phyloP scores from a whole-genome alignment of 2,329 filamentous ascomycete genomes.

The Stromatinia cepivora region DNA sequence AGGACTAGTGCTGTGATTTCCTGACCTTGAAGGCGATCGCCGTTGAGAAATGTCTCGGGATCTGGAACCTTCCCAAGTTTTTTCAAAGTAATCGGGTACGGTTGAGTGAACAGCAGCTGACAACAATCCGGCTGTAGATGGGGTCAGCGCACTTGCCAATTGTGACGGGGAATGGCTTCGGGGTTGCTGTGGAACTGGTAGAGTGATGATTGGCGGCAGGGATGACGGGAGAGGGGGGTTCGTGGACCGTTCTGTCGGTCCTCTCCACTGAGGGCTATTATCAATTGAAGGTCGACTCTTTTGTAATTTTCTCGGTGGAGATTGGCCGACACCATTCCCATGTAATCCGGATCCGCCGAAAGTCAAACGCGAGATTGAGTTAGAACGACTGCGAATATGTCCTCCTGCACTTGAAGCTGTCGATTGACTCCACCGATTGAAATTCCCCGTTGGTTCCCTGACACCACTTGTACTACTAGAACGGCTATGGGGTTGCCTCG shows the following conservation, averaged over 20 bases:
- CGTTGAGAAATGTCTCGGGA: slow-evolving; percentile 33
- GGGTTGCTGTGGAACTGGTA: slow-evolving; percentile 33
- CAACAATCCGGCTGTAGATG: slow-evolving; percentile 40
- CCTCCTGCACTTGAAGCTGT: slow-evolving; percentile 50
- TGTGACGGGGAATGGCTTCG: slow-evolving; percentile 33
- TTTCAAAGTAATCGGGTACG: slow-evolving; percentile 40
- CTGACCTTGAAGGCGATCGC: slow-evolving; percentile 30
- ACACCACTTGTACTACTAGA: slow-evolving; percentile 22
- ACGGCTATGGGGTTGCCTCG: slow-evolving; percentile 38
- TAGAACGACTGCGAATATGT: slow-evolving; percentile 24
- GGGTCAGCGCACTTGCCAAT: slow-evolving; percentile 35
- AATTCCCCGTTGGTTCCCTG: slow-evolving; percentile 48
- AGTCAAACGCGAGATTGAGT: slow-evolving; percentile 22
- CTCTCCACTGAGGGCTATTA: slow-evolving; percentile 29
- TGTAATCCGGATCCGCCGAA: slow-evolving; percentile 37
- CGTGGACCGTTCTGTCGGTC: slow-evolving; percentile 25
- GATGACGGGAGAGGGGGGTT: slow-evolving; percentile 26
- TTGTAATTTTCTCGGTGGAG: slow-evolving; percentile 34
- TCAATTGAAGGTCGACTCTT: slow-evolving; percentile 35
- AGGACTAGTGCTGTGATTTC: slow-evolving; percentile 29
- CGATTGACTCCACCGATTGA: slow-evolving; percentile 56
- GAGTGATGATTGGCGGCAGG: slow-evolving; percentile 40
- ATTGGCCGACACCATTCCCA: slow-evolving; percentile 32
- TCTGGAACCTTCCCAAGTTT: slow-evolving; percentile 36
- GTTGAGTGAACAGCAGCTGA: slow-evolving; percentile 38